A percentile compares a stretch with the other conserved stretches of the same genome.
Evolutionary conservation across 441 rosid genomes (phyloP).

Genomic region (Codiaeum variegatum): DNA sequence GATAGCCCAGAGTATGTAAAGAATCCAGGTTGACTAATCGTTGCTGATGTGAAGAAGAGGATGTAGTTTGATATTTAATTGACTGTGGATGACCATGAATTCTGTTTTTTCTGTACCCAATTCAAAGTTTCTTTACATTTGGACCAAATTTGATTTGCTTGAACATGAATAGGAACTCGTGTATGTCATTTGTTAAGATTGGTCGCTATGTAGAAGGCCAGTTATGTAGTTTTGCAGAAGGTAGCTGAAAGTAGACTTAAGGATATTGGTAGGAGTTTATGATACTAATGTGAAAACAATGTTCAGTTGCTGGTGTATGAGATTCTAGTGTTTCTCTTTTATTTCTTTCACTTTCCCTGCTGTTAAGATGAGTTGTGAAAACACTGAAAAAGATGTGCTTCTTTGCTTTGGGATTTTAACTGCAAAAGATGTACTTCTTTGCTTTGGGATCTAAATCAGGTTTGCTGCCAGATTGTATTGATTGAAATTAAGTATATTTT

Average conservation of each 20-base stretch:
- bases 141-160: constrained; percentile 12
- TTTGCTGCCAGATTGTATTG: background rate
- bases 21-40: constrained; percentile 33
- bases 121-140: constrained; percentile 10
- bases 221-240: background rate
- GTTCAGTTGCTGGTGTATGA: background rate
- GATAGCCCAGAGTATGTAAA: constrained; percentile 28
- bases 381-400: background rate
- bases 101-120: constrained; percentile 16
- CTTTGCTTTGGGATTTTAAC: background rate
- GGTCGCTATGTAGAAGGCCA: background rate
- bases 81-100: constrained; percentile 15
- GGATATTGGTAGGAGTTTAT: background rate
- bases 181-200: background rate
- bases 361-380: background rate
- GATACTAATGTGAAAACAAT: background rate
- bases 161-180: constrained; percentile 7
- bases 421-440: background rate
- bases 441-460: background rate
- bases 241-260: background rate
- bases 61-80: constrained; percentile 26
- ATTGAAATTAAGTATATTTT: background rate
- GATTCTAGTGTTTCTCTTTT: too few relatives aligned
- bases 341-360: background rate
- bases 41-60: constrained; percentile 23